Evolutionary conservation across 208 protist species (phyloP), one percentile per base, ranked within the genome.

Genomic region (Blechomonas ayalai): DNA sequence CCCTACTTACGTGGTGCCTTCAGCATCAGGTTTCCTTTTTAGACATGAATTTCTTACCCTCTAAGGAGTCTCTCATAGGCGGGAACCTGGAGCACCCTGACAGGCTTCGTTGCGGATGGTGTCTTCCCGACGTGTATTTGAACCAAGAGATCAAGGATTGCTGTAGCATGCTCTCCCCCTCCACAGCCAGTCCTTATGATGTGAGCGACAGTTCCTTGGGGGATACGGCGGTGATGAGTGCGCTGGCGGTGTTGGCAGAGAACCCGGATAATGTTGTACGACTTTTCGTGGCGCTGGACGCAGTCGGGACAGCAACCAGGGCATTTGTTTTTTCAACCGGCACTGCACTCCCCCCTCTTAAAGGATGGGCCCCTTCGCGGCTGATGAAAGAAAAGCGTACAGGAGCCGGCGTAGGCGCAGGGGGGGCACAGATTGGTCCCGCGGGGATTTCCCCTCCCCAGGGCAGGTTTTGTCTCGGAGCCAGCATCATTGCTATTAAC

Each of bases 401-500:
- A 13, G 37, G 8, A 42, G 13, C 37, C 13, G 37, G 13, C 27
- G 13, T 42, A 42, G 8, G 8, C 20, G 13, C 20, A 15, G 13
- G 13, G 9, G 37, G 13, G n/a, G n/a, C n/a, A n/a, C n/a, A n/a
- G n/a, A n/a, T n/a, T n/a, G n/a, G n/a, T n/a, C n/a, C n/a, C n/a
- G n/a, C n/a, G n/a, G n/a, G n/a, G n/a, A n/a, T n/a, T n/a, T n/a
- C n/a, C n/a, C n/a, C n/a, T 12, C 36, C 18, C 5, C 0, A 29
- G 15, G n/a, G 15, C n/a, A 5, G 28, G 38, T 25, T 32, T n/a
- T n/a, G n/a, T n/a, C n/a, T n/a, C n/a, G 84, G 84, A 13, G 81
- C 79, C 6, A 91, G 86, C 57, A 74, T 75, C 60, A 73, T 89
- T 8, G 79, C 66, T 8, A 10, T 93, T 9, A 89, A 76, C 74